These are phyloP conservation scores for Hansfordia pulvinata DNA, from an alignment of 2,329 filamentous ascomycete genomes.

Conservation along the genomic window DNA sequence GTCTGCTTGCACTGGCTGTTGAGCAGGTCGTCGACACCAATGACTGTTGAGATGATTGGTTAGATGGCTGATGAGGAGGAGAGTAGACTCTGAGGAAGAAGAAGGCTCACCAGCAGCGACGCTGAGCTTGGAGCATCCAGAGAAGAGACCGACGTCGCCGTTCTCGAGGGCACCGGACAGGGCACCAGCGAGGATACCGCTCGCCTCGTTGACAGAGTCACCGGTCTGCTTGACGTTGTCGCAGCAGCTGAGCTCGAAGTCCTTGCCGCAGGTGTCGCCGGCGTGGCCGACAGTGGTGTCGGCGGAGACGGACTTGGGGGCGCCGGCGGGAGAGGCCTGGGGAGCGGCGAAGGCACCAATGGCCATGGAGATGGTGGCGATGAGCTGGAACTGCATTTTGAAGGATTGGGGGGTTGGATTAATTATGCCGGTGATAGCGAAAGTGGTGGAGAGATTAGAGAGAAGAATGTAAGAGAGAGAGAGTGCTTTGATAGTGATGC, in stretches of 20 bases:
- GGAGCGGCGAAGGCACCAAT: constrained; percentile 14
- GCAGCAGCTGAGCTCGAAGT: constrained; percentile 18
- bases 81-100: neutral
- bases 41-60: constrained; percentile 4
- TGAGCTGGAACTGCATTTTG: constrained; percentile 27
- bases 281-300: constrained; percentile 14
- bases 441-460: constrained; percentile 6
- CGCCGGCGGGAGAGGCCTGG: constrained; percentile 2
- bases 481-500: constrained; percentile 7
- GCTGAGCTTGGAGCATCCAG: constrained; percentile 16
- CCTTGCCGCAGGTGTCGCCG: constrained; percentile 13
- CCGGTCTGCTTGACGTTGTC: constrained; percentile 15
- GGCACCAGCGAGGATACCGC: constrained; percentile 12
- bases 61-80: neutral
- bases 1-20: constrained; percentile 17
- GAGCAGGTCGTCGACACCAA: constrained; percentile 14
- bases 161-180: constrained; percentile 9
- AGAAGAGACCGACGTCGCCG: constrained; percentile 13
- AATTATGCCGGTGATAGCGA: too few relatives aligned
- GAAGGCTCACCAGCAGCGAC: constrained; percentile 11
- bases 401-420: too few relatives aligned
- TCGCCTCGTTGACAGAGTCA: constrained; percentile 9
- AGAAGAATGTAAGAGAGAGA: constrained; percentile 9
- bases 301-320: constrained; percentile 5
- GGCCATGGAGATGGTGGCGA: constrained; percentile 20